Conservation (phyloP, 75 land plant species). For the Selaginella tamariscina region DNA sequence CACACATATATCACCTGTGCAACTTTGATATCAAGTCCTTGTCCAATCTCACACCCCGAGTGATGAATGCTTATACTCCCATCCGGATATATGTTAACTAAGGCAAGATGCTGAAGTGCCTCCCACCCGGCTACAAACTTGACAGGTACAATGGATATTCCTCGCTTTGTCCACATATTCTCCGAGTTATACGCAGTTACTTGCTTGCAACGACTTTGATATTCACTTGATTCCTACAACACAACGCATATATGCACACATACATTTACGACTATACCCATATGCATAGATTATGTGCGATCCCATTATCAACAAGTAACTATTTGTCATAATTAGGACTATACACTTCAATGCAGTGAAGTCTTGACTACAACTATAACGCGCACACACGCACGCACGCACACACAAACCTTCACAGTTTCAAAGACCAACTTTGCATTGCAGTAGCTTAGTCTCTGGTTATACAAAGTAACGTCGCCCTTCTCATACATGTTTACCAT, state of each 20-base stretch:
- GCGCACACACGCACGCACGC: neutral
- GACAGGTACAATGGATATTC: conserved; percentile 28
- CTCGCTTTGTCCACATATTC: conserved; percentile 27
- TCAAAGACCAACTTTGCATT: conserved; percentile 26
- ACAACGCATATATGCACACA: neutral
- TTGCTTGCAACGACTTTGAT: conserved; percentile 16
- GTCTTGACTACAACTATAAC: no score
- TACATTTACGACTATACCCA: neutral
- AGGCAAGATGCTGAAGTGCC: conserved; percentile 13
- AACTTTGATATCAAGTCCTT: conserved; percentile 31
- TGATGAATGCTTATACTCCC: conserved; percentile 31
- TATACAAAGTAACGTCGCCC: conserved; percentile 20
- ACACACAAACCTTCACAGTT: conserved; percentile 18
- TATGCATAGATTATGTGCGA: neutral
- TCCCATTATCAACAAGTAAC: neutral
- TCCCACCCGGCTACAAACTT: conserved; percentile 27
- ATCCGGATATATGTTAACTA: conserved; percentile 32
- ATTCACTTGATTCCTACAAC: conserved; percentile 25
- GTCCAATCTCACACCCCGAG: conserved; percentile 35
- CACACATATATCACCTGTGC: conserved; percentile 25
- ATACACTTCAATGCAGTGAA: no score
- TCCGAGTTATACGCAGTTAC: conserved; percentile 19
- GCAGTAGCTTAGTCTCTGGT: conserved; percentile 23
- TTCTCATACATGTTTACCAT: conserved; percentile 25
- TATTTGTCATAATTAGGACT: no score